Evolutionary conservation across 768 basidiomycete genomes (phyloP).

Genomic region (Trametes punicea): DNA sequence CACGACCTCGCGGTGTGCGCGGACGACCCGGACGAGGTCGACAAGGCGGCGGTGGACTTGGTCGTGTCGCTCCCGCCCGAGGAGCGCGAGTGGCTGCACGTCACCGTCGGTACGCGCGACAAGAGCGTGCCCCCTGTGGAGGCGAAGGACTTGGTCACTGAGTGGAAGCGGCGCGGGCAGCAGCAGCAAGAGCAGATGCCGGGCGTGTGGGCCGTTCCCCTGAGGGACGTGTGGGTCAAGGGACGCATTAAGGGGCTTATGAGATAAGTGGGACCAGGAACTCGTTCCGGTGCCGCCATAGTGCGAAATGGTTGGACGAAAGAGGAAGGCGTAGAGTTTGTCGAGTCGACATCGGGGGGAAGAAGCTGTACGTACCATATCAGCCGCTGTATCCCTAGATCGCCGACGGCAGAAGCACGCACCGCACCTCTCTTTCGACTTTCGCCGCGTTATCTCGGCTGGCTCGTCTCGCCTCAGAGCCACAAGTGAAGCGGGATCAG

Average conservation of each 20-base stretch:
- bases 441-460: not conserved
- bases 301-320: not conserved
- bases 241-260: constrained; percentile 25
- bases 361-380: not conserved
- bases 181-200: no score
- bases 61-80: constrained; percentile 44
- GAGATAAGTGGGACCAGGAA: not conserved
- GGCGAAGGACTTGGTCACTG: constrained; percentile 61
- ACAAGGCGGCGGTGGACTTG: constrained; percentile 45
- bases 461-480: no score
- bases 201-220: constrained; percentile 19
- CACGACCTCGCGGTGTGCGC: constrained; percentile 46
- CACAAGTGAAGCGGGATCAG: no score
- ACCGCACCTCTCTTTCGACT: not conserved
- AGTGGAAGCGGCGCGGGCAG: constrained; percentile 36
- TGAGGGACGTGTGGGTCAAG: constrained; percentile 27
- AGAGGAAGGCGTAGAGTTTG: not conserved
- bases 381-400: not conserved
- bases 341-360: not conserved
- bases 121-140: constrained; percentile 59
- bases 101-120: constrained; percentile 79
- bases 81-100: constrained; percentile 58
- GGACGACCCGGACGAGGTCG: constrained; percentile 29
- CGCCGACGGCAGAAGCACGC: not conserved
- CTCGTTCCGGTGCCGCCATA: not conserved